Evolutionary conservation across 2,329 filamentous ascomycete genomes (phyloP), one percentile per base, ranked within the genome.

Genomic region (Mycosphaerella arachidis): DNA sequence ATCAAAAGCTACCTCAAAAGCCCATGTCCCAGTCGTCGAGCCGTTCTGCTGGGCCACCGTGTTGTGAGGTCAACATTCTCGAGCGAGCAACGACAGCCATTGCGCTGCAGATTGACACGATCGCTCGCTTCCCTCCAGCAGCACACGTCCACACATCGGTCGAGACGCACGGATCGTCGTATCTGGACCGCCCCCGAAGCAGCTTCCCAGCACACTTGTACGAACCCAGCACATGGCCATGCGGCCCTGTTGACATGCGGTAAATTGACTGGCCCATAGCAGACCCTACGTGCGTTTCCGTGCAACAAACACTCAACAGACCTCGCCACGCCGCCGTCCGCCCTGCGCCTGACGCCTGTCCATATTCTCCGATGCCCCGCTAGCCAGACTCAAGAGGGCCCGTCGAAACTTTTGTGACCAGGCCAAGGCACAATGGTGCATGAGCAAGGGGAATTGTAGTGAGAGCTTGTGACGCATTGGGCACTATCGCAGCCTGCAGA

Each of bases 381-480:
- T 35, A 31, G 30, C 27, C 27, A 35, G 30, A 31, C n/a, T 29
- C 29, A 29, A 52, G 50, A 35, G 29, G 12, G 4, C 50, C 30
- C 27, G 4, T 52, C 50, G 29, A 52, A 31, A 52, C 50, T 52
- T n/a, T 35, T 35, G 50, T 52, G 50, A 54, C 37, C 45, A 57
- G 43, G 43, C 58, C 53, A 56, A 51, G 51, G 50, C 29, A 51
- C 46, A 31, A 55, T 40, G 55, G 33, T 50, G 61, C 61, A 63
- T 59, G 58, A 61, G 61, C 61, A 63, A 63, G 58, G 61, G 58
- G 59, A 6, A 54, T 18, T 58, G 56, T 58, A 58, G 50, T 29
- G 33, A 43, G 45, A 51, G 13, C 18, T 54, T 37, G 48, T 48
- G 51, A 37, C 50, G 50, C 50, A 35, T 48, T 53, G 56, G n/a